Evolutionary conservation across 768 basidiomycete genomes (phyloP), one percentile per base, ranked within the genome.

Genomic region (Mycena rebaudengoi): DNA sequence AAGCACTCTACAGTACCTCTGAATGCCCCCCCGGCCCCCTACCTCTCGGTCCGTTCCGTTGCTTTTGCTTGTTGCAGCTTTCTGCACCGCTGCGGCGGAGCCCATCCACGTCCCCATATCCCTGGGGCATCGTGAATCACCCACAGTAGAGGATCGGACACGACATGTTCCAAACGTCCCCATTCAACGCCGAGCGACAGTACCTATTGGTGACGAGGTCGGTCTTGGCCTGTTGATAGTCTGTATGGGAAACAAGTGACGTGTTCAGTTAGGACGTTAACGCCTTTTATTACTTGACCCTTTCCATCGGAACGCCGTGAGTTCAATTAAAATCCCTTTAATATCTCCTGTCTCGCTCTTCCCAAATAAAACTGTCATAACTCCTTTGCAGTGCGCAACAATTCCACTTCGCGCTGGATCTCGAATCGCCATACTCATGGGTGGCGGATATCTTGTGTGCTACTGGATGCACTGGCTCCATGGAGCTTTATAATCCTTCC

Each of bases 291-390:
- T 54, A 41, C 52, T 30, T 29, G 28, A 54, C 52, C 18, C 28
- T 54, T 3, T 43, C 52, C 28, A 54, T 54, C 40, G 52, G 52
- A 54, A 54, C 52, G 23, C 52, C 52, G 52, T 54, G 29, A 54
- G 52, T 43, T 30, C 52, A 20, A 41, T 30, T 21, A 21, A 54
- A n/a, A n/a, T n/a, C n/a, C n/a, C n/a, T n/a, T n/a, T n/a, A n/a
- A n/a, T n/a, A n/a, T n/a, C n/a, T 41, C 25, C 39, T 32, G 28
- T 3, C 14, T 20, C 51, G 21, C 45, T 48, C 28, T 48, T 29
- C 28, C 20, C 20, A 43, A 43, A 43, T 7, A 43, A 43, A 43
- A 43, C 20, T 43, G 25, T 48, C 30, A 29, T 28, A 10, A 26
- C 5, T 51, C 33, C 33, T 37, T 26, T n/a, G n/a, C n/a, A n/a